phyloP scores from a whole-genome alignment of 805 yeast species.

The Yamadazyma sp. region DNA sequence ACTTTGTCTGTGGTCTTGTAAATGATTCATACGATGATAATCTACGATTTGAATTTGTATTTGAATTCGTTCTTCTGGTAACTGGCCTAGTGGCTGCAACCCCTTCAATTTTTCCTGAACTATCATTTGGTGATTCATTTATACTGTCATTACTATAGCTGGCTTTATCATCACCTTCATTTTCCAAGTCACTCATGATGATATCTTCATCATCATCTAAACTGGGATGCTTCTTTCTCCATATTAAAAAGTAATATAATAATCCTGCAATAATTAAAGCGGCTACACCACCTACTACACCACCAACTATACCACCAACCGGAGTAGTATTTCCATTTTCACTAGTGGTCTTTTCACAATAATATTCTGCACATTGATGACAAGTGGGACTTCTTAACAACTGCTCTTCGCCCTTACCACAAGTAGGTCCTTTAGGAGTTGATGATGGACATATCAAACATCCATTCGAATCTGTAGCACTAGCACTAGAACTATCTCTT shows the following conservation, averaged over 20 bases:
- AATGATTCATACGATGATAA: conserved; percentile 42
- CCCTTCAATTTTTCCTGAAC: neutral
- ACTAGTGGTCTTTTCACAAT: conserved; percentile 18
- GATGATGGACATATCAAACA: conserved; percentile 33
- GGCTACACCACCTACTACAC: conserved; percentile 38
- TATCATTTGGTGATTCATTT: conserved; percentile 1
- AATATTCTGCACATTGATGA: conserved; percentile 21
- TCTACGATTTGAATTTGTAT: conserved; percentile 18
- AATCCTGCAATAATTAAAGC: conserved; percentile 25
- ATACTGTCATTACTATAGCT: conserved; percentile 17
- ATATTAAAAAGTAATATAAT: conserved; percentile 25
- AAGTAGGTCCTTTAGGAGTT: conserved; percentile 24
- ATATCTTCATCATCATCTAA: conserved; percentile 27
- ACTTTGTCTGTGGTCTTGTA: conserved; percentile 34
- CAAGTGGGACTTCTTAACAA: conserved; percentile 21
- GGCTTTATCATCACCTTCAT: conserved; percentile 16
- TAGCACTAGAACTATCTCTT: neutral
- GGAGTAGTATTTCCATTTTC: conserved; percentile 12
- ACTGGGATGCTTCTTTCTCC: conserved; percentile 30
- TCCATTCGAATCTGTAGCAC: conserved; percentile 23
- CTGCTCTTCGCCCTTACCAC: conserved; percentile 23
- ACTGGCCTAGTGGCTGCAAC: conserved; percentile 3
- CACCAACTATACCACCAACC: conserved; percentile 42
- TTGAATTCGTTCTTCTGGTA: conserved; percentile 4
- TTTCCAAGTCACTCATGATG: conserved; percentile 17